Percentiles rank a stretch among this genome's conserved stretches.
Evolutionary conservation across 495 filamentous ascomycete species (phyloP).

Genomic region (Penicillium maclennaniae): DNA sequence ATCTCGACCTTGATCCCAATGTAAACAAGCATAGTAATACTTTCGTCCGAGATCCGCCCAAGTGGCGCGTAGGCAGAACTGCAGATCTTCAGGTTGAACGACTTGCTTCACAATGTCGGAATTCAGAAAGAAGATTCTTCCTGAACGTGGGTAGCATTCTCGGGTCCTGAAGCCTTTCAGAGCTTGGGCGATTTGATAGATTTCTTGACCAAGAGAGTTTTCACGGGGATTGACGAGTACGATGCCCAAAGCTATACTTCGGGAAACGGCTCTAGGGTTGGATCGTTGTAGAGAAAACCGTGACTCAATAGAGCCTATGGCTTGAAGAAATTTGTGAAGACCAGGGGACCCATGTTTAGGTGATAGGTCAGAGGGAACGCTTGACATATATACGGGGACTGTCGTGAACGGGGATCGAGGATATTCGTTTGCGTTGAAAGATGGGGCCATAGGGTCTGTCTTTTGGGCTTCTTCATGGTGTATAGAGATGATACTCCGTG

Average conservation of each 20-base stretch:
- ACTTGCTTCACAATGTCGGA: slow-evolving; percentile 19
- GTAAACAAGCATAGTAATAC: slow-evolving; percentile 36
- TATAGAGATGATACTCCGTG: background rate
- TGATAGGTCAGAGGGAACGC: background rate
- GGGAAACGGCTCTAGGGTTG: slow-evolving; percentile 20
- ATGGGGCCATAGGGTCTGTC: background rate
- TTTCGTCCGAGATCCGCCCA: slow-evolving; percentile 29
- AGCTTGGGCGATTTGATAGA: slow-evolving; percentile 22
- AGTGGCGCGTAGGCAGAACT: slow-evolving; percentile 26
- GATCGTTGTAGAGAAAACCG: slow-evolving; percentile 12
- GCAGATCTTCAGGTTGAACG: slow-evolving; percentile 10
- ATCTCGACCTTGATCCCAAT: slow-evolving; percentile 16
- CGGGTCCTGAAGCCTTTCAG: slow-evolving; percentile 1
- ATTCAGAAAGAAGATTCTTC: slow-evolving; percentile 37
- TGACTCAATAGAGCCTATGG: slow-evolving; percentile 9
- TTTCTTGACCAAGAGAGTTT: slow-evolving; percentile 20
- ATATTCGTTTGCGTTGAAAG: background rate
- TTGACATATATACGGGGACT: slow-evolving; percentile 24
- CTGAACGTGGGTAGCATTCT: slow-evolving; percentile 6
- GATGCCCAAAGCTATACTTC: slow-evolving; percentile 20
- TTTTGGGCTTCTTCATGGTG: background rate
- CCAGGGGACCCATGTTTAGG: background rate
- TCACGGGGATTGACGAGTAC: slow-evolving; percentile 15
- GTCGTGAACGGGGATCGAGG: slow-evolving; percentile 23
- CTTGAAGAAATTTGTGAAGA: slow-evolving; percentile 16